Evolutionary conservation across 495 filamentous ascomycete species (phyloP), one percentile per base, ranked within the genome.

Genomic region (Neurospora africana): DNA sequence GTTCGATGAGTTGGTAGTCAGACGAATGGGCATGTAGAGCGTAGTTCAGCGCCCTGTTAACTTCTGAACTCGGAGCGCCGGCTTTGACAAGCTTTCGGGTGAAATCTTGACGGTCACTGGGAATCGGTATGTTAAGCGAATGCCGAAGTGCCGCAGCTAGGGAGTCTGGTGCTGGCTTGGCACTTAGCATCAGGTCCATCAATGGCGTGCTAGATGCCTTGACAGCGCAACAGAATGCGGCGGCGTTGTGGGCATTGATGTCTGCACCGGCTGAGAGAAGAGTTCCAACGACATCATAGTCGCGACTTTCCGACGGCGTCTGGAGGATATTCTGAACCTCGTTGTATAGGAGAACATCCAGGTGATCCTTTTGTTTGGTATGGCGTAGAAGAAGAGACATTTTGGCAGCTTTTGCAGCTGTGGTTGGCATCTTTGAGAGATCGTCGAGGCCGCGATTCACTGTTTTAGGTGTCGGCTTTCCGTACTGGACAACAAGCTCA

Each of bases 261-360:
- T 84, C 79, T 17, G 84, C 84, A 10, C 84, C 84, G 6, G 80
- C 78, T 23, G 79, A 72, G n/a, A 86, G 75, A 1, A 86, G 78
- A 3, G 76, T 73, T 30, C 75, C 76, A 43, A 84, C 37, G 8
- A 81, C 74, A 10, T 77, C 72, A 19, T 83, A 74, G 67, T 75
- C 73, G 10, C 81, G 78, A 9, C 74, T 74, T 1, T 74, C 74
- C 2, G 71, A 37, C 8, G 79, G 76, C 2, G 69, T 71, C 39
- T 79, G 79, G 39, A 83, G 77, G 1, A 84, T 39, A 19, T 72
- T 77, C 36, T 82, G 75, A 19, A 84, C 82, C 67, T 86, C 84
- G 23, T 80, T 79, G 69, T 79, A 72, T 6, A 86, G 76, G 8
- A 81, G 71, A n/a, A 71, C 61, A 36, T 76, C 77, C 6, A 83